Conservation (phyloP, 2,329 filamentous ascomycete genomes). For the Zymoseptoria passerinii region DNA sequence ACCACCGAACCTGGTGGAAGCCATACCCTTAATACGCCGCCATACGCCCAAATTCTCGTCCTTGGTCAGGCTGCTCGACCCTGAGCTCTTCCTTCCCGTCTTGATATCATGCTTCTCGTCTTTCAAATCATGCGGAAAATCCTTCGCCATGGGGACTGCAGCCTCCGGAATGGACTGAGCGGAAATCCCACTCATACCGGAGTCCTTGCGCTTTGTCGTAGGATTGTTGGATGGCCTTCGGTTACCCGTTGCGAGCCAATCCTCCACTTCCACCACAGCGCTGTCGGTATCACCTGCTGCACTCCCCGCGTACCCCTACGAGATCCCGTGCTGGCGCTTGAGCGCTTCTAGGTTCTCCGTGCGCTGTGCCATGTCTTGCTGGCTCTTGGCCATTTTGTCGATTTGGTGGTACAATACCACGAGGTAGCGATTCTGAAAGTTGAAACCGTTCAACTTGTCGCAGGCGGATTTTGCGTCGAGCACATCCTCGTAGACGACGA, state of each 20-base stretch:
- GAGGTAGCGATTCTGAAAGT: slow-evolving; percentile 98
- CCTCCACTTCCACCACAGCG: slow-evolving; percentile 1
- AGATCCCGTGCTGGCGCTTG: slow-evolving; percentile 96
- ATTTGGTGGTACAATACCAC: slow-evolving; percentile 67
- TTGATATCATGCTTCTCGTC: slow-evolving; percentile 12
- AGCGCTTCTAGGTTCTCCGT: slow-evolving; percentile 96
- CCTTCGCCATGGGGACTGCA: slow-evolving; percentile 20
- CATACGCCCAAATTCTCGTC: slow-evolving; percentile 17
- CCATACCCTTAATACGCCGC: slow-evolving; percentile 16
- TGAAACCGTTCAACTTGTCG: slow-evolving; percentile 99
- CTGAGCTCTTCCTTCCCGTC: slow-evolving; percentile 7
- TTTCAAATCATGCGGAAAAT: slow-evolving; percentile 19
- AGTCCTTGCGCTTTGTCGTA: slow-evolving; percentile 22
- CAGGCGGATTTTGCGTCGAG: slow-evolving; percentile 98
- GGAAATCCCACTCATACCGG: slow-evolving; percentile 18
- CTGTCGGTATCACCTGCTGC: slow-evolving; percentile 22
- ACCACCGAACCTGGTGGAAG: slow-evolving; percentile 6
- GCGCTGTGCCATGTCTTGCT: slow-evolving; percentile 72
- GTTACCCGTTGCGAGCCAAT: slow-evolving; percentile 2
- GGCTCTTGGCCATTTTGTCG: slow-evolving; percentile 69
- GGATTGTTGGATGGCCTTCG: slow-evolving; percentile 3
- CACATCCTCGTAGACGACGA: slow-evolving; percentile 99
- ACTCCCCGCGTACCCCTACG: slow-evolving; percentile 51
- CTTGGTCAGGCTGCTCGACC: slow-evolving; percentile 10
- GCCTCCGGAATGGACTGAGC: slow-evolving; percentile 11